Base-by-base conservation (phyloP, 1,139 yeast species). In the Geotrichum europaeum region DNA sequence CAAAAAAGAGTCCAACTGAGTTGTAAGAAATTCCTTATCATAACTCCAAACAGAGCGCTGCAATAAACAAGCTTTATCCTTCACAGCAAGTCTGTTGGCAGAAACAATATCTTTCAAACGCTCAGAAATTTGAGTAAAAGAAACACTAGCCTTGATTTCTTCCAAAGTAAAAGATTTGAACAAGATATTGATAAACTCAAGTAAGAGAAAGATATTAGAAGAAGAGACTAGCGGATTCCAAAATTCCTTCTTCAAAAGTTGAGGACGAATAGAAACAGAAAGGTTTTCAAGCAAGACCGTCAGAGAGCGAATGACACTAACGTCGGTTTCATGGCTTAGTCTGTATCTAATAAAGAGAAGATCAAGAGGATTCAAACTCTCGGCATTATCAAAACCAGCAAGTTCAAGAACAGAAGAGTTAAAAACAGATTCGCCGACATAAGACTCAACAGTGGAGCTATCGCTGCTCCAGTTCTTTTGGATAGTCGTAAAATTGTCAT, bases 41-140 rank as follows among this genome's bases (percentile, higher is more conserved):
- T 55, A 40, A 18, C 34, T 43, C 59, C 59, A 59, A 24, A 56
- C 49, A 49, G 52, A 43, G 12, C 28, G n/a, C 28, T 59, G 57
- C 53, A 59, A 22, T 5, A 59, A 40, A 15, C 24, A 36, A 7
- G 61, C 58, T 30, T 28, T 51, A 22, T 51, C 28, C 51, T 40
- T 24, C 12, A 22, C 13, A 12, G 51, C 5, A 9, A 43, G 45
- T 7, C 15, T 30, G 10, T 22, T 25, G 7, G 36, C 9, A 15
- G 45, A 25, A 10, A 50, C 12, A n/a, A 55, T 25, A 4, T 34
- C 4, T 30, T 51, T 30, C 2, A 56, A 22, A 13, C 40, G 43
- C n/a, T 18, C 20, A 10, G 45, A 34, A 13, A 56, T 40, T 13
- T 28, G 47, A 43, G 34, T 3, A n/a, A 34, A 55, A 25, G 34